These are phyloP conservation scores for Biscutella auriculata DNA, from an alignment of 441 rosid species.

Conservation along the genomic window DNA sequence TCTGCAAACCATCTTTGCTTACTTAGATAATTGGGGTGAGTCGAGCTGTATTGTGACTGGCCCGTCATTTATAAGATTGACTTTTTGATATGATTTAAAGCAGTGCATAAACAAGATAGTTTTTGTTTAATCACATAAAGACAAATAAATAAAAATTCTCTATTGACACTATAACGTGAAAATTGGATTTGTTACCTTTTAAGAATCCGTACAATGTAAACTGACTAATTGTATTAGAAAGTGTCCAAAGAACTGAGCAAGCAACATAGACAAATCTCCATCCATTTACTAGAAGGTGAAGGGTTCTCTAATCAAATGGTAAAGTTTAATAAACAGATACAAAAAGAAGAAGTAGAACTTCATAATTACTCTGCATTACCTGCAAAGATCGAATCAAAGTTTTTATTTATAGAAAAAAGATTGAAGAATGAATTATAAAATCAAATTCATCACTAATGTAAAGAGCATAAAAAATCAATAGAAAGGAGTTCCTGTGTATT, in stretches of 20 bases:
- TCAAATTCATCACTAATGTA: background rate
- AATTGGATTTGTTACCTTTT: conserved; percentile 96
- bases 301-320: background rate
- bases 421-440: background rate
- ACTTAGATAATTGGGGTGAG: conserved; percentile 53
- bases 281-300: background rate
- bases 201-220: conserved; percentile 77
- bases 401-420: background rate
- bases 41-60: conserved; percentile 91
- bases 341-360: conserved; percentile 31
- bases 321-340: background rate
- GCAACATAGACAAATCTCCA: background rate
- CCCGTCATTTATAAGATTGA: conserved; percentile 74
- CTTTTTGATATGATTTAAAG: conserved; percentile 27
- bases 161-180: conserved; percentile 62
- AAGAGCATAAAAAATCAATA: too few relatives aligned
- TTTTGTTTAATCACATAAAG: background rate
- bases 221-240: conserved; percentile 58
- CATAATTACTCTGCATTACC: conserved; percentile 80
- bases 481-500: too few relatives aligned
- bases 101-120: background rate
- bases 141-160: background rate
- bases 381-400: conserved; percentile 23
- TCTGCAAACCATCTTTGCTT: conserved; percentile 15
- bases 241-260: conserved; percentile 7